Conservation (phyloP, 352 stramenopile genomes). For the Phytophthora pluvialis region DNA sequence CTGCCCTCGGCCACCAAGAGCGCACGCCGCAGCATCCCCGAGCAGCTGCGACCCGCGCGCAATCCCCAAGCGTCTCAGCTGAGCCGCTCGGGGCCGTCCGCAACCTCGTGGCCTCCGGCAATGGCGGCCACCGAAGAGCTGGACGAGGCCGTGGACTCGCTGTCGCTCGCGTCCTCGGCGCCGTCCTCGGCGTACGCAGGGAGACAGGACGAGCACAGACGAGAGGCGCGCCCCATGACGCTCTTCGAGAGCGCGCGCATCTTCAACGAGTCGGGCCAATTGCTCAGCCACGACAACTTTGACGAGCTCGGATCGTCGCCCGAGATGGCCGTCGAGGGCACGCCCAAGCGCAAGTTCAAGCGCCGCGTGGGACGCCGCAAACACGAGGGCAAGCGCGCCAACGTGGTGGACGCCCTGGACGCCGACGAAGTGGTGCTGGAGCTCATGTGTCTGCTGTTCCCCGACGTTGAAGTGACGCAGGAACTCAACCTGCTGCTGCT, state of each 20-base stretch:
- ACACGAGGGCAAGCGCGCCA: conserved; percentile 52
- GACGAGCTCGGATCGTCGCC: conserved; percentile 66
- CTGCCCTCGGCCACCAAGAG: conserved; percentile 34
- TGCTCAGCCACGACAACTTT: conserved; percentile 80
- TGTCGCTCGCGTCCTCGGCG: conserved; percentile 50
- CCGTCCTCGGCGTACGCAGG: conserved; percentile 43
- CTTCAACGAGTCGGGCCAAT: conserved; percentile 74
- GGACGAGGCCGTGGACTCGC: conserved; percentile 40
- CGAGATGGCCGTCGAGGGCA: conserved; percentile 32
- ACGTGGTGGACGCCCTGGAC: conserved; percentile 44
- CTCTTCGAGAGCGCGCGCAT: conserved; percentile 83
- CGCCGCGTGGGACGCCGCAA: conserved; percentile 67
- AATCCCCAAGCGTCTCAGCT: conserved; percentile 23
- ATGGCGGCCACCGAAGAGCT: conserved; percentile 30
- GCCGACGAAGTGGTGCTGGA: conserved; percentile 76
- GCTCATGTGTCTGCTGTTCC: conserved; percentile 74
- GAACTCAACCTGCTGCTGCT: conserved; percentile 80
- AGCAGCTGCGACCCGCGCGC: conserved; percentile 26
- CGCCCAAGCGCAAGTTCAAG: conserved; percentile 59
- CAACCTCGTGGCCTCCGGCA: conserved; percentile 61
- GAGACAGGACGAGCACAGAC: conserved; percentile 42
- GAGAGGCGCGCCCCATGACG: conserved; percentile 67
- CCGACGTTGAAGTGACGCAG: conserved; percentile 76
- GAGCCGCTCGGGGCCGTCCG: conserved; percentile 55
- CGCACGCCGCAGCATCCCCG: conserved; percentile 45